These are phyloP conservation scores for Chrysanthemum makinoi DNA, from an alignment of 129 eudicot genomes.

Conservation along the genomic window DNA sequence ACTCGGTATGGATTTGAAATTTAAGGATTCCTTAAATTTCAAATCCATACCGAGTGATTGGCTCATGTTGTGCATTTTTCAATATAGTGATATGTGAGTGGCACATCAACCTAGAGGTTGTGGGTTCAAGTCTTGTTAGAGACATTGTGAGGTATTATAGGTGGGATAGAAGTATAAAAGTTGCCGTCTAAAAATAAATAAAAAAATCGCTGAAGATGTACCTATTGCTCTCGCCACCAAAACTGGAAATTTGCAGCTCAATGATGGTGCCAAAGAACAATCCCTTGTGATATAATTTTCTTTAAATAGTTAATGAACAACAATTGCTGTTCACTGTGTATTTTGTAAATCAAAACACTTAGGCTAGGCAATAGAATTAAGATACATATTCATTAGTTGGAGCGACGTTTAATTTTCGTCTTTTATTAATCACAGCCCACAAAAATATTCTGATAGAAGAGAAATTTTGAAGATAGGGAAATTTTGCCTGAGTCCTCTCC, in stretches of 20 bases:
- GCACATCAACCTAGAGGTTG: no score
- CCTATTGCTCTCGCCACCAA: no score
- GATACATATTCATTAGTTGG: background rate
- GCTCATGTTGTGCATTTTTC: no score
- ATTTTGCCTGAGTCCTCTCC: constrained; percentile 3
- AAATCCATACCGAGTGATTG: no score
- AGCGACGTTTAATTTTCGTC: constrained; percentile 4
- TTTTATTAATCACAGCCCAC: constrained; percentile 14
- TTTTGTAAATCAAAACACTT: background rate
- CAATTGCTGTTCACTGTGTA: background rate
- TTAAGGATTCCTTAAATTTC: no score
- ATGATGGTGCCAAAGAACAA: background rate
- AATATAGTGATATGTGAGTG: no score
- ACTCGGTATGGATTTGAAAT: no score
- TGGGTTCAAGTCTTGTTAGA: no score
- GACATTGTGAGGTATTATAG: no score
- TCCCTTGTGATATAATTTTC: no score
- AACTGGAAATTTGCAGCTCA: background rate
- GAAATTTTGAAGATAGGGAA: constrained; percentile 4
- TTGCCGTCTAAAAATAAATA: no score
- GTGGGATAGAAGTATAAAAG: no score
- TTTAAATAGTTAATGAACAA: background rate
- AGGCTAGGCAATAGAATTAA: background rate
- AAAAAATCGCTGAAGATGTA: background rate
- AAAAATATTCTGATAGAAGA: constrained; percentile 2